Percentiles rank a stretch among this genome's conserved stretches.
phyloP scores from a whole-genome alignment of 352 stramenopile species.

The Phytopythium delawarense region DNA sequence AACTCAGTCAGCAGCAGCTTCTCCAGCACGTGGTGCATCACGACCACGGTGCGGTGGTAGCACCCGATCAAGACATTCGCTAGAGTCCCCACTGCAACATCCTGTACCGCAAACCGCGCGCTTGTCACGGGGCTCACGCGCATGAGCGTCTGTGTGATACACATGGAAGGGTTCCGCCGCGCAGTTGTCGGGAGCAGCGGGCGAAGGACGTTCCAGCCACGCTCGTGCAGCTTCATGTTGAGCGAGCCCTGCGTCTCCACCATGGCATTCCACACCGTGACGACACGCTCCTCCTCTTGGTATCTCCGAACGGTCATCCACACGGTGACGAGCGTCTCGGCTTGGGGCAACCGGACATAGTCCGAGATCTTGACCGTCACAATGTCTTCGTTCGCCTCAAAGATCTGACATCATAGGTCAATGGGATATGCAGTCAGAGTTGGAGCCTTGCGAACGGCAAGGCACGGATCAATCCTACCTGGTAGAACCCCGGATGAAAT shows the following conservation, averaged over 20 bases:
- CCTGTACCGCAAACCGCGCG: constrained; percentile 11
- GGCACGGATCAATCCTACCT: not conserved
- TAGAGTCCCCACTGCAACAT: constrained; percentile 20
- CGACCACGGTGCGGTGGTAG: constrained; percentile 23
- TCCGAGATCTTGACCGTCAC: constrained; percentile 25
- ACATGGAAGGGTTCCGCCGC: constrained; percentile 14
- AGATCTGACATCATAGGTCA: not conserved
- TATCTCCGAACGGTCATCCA: constrained; percentile 20
- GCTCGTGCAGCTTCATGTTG: constrained; percentile 25
- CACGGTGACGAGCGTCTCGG: constrained; percentile 22
- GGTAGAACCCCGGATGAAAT: constrained; percentile 17
- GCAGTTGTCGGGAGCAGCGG: constrained; percentile 13
- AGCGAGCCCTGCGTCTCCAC: constrained; percentile 26
- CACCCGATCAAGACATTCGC: constrained; percentile 26
- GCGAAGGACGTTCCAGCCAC: constrained; percentile 26
- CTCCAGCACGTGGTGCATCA: constrained; percentile 28
- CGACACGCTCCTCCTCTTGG: constrained; percentile 15
- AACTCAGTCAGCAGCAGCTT: constrained; percentile 25
- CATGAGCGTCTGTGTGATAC: constrained; percentile 27
- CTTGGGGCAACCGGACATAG: constrained; percentile 12
- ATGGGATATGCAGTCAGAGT: not conserved
- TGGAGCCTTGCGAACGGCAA: not conserved
- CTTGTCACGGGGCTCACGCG: constrained; percentile 14
- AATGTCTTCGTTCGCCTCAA: constrained; percentile 13
- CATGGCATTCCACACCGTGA: constrained; percentile 29